Percentiles rank a stretch among this genome's conserved stretches.
Evolutionary conservation across 2,329 filamentous ascomycete species (phyloP).

Genomic region (Lecanicillium sp.): DNA sequence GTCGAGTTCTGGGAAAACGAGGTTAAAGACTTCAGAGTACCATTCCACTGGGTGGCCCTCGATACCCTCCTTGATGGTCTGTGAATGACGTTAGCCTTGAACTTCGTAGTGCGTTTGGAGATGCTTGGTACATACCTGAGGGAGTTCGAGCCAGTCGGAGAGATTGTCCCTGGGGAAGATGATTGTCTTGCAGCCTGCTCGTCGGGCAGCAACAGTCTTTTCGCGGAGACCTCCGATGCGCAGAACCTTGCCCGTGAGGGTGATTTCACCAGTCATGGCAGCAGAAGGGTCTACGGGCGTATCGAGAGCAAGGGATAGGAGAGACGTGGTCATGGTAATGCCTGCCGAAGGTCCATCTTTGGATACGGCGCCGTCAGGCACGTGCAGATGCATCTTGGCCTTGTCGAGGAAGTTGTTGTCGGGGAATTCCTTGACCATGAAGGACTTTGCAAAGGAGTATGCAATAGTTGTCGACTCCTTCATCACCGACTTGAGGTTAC

Average conservation of each 20-base stretch:
- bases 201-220: constrained; percentile 91
- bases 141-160: constrained; percentile 95
- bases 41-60: constrained; percentile 85
- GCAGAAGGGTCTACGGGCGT: constrained; percentile 72
- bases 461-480: constrained; percentile 94
- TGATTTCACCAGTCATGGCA: constrained; percentile 97
- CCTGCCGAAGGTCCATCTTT: constrained; percentile 92
- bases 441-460: constrained; percentile 89
- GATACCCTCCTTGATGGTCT: constrained; percentile 98
- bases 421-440: constrained; percentile 77
- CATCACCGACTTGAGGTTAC: constrained; percentile 94
- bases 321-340: constrained; percentile 94
- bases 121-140: constrained; percentile 61
- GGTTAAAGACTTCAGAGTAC: constrained; percentile 89
- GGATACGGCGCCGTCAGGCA: constrained; percentile 89
- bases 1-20: constrained; percentile 81
- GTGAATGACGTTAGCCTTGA: constrained; percentile 6
- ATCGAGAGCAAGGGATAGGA: constrained; percentile 79
- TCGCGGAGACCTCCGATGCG: constrained; percentile 89
- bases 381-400: constrained; percentile 90
- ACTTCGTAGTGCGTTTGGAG: constrained; percentile 6
- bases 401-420: constrained; percentile 95
- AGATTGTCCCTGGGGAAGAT: constrained; percentile 93
- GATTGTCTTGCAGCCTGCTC: constrained; percentile 86
- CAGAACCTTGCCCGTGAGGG: constrained; percentile 91